Evolutionary conservation across 2,329 filamentous ascomycete genomes (phyloP), one percentile per base, ranked within the genome.

Genomic region (Fusarium domesticum): DNA sequence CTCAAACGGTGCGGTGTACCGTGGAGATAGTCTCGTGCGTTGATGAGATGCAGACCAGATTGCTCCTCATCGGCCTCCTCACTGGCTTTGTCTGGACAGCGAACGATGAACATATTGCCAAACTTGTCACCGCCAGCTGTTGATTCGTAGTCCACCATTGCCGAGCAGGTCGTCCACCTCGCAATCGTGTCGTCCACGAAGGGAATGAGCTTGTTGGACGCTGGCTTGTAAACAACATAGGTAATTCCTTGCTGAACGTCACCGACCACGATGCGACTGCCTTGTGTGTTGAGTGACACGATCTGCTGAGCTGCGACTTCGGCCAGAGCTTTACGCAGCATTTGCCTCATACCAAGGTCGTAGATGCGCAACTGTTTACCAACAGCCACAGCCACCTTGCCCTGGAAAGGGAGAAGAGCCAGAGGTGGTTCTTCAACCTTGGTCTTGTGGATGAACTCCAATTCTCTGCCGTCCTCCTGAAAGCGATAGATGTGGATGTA

Each of bases 101-200:
- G 86, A 20, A 98, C 77, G 35, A 98, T 80, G 84, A 90, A 98
- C 14, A 98, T 70, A 60, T 98, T 98, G 48, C 93, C 95, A 55
- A 98, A 99, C 64, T 96, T 97, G 72, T 99, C 93, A 28, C 92
- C 92, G 28, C 92, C 93, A 3, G 90, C 91, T 18, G 88, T 83
- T 1, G 93, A 95, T 65, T 98, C 93, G 67, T 98, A 99, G 69
- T 99, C 93, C 2, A 97, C 84, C 89, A 98, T 96, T 3, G 90
- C 80, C 1, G 87, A 86, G 56, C 87, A 87, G 1, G 89, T 95
- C 2, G 89, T 95, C 88, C 91, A 97, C 23, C 93, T 83, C 39
- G 90, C 78, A 48, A 96, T 79, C 6, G 84, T 86, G 64, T 99
- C 93, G 63, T 98, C 93, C 15, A 81, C 88, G 60, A 98, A 98